A percentile compares a stretch with the other conserved stretches of the same genome.
phyloP scores from a whole-genome alignment of 148 eudicot species.

The Nepenthes mirabilis region DNA sequence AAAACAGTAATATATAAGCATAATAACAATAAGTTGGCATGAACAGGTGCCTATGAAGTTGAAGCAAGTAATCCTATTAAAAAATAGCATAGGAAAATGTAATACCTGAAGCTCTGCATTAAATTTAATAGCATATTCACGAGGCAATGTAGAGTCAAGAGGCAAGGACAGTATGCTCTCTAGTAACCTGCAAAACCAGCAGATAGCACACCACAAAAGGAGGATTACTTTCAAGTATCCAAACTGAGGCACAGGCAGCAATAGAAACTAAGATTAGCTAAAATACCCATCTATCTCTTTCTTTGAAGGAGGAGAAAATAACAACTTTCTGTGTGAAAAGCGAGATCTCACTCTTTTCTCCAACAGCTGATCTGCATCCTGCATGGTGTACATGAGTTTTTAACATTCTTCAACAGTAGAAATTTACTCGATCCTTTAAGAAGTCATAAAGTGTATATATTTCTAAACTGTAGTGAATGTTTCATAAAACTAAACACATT shows the following conservation, averaged over 20 bases:
- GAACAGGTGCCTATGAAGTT: too few relatives aligned
- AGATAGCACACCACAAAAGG: background rate
- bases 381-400: constrained; percentile 8
- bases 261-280: background rate
- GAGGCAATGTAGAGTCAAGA: constrained; percentile 52
- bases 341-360: constrained; percentile 98
- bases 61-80: background rate
- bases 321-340: constrained; percentile 84
- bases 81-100: constrained; percentile 11
- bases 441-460: too few relatives aligned
- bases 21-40: too few relatives aligned
- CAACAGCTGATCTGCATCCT: constrained; percentile 99
- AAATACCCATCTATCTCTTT: constrained; percentile 59
- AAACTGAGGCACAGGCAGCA: background rate
- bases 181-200: constrained; percentile 40
- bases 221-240: background rate
- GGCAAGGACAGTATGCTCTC: constrained; percentile 63
- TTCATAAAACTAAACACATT: too few relatives aligned
- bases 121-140: constrained; percentile 39
- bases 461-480: too few relatives aligned
- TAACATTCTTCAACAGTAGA: background rate
- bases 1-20: too few relatives aligned
- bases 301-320: constrained; percentile 74
- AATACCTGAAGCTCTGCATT: constrained; percentile 73
- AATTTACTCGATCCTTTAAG: too few relatives aligned